Base-by-base conservation (phyloP, 768 basidiomycete genomes). In the Suillus alpinus region DNA sequence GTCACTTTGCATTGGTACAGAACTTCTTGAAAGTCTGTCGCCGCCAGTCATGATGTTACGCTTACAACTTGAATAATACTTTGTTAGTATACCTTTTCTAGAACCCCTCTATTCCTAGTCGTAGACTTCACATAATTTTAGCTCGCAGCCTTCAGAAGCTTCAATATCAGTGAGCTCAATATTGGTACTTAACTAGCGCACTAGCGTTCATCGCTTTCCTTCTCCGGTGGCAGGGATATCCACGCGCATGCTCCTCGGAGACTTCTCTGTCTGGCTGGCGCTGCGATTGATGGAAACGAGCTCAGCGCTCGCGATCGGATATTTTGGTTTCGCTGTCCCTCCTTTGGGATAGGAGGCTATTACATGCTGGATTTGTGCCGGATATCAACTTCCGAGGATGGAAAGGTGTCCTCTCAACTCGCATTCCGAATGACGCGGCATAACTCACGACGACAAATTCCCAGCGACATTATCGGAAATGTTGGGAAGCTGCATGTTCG, bases 381-480 rank as follows among this genome's bases (percentile, higher is more conserved):
- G 63, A 58, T 69, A 32, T 49, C 61, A 18, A 52, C 61, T 14
- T 69, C 63, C 0, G 43, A 68, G 58, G 62, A 62, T 14, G 69
- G 65, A 57, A 69, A 70, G 50, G 66, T 61, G 2, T n/a, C n/a
- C 29, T 52, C 40, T 10, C 26, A 47, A 9, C 26, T 50, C 1
- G 10, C 10, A 10, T 31, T 50, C 29, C 29, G 20, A 46, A 46
- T 23, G 44, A 6, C 20, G 18, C 10, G 31, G 47, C 14, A 26
- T 16, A 29, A 26, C 26, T 26, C 26, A 26, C 26, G 2, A 26
- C 26, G 26, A 26, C 26, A 26, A 26, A 26, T 26, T 26, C 26
- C 26, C 3, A 26, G 26, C 3, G 26, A 26, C 26, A 3, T 26
- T 26, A 26, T 26, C 26, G 26, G 26, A 26, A 26, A 26, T 26